phyloP scores from a whole-genome alignment of 257 asterid species.

The Scutellaria barbata region DNA sequence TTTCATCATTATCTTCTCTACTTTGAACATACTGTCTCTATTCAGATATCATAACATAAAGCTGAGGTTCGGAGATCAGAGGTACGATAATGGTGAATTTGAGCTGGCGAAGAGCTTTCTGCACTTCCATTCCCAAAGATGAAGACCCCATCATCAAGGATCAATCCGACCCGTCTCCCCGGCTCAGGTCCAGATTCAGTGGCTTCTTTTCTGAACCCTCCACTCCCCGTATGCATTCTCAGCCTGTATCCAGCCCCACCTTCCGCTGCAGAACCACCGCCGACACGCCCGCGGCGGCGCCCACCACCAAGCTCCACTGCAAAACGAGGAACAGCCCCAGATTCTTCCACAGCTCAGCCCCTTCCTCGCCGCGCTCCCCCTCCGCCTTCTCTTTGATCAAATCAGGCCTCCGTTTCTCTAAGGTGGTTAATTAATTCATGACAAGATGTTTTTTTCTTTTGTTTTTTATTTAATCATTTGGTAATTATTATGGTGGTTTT shows the following conservation, averaged over 20 bases:
- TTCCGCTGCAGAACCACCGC: constrained; percentile 64
- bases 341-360: constrained; percentile 66
- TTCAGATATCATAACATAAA: background rate
- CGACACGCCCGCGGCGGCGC: background rate
- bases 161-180: constrained; percentile 50
- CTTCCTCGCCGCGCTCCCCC: constrained; percentile 95
- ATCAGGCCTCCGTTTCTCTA: constrained; percentile 61
- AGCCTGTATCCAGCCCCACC: constrained; percentile 49
- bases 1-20: constrained; percentile 30
- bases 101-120: constrained; percentile 95
- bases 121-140: constrained; percentile 86
- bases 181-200: constrained; percentile 49
- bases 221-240: constrained; percentile 76
- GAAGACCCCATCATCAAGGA: constrained; percentile 43
- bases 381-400: constrained; percentile 79
- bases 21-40: background rate
- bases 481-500: constrained; percentile 27
- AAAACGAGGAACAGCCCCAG: constrained; percentile 63
- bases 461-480: constrained; percentile 15
- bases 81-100: constrained; percentile 73
- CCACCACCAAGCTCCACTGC: constrained; percentile 51
- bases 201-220: constrained; percentile 83
- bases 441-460: background rate
- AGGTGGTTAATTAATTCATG: constrained; percentile 51
- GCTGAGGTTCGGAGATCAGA: background rate